A percentile compares a stretch with the other conserved stretches of the same genome.
Evolutionary conservation across 305 asterid species (phyloP).

Genomic region (Plantago coronopus): DNA sequence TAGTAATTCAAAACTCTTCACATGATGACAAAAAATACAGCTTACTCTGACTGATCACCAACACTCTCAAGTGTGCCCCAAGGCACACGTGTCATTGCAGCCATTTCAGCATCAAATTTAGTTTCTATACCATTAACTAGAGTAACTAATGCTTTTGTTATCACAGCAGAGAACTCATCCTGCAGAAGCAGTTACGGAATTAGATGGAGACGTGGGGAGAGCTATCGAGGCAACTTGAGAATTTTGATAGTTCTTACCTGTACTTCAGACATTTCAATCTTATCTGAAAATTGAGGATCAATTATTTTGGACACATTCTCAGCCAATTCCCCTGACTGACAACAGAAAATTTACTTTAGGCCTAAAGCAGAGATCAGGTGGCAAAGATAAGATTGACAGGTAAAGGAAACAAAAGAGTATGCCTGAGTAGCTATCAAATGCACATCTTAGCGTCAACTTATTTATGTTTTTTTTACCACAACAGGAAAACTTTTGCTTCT

Average conservation of each 20-base stretch:
- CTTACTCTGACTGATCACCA: constrained; percentile 99
- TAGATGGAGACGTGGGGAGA: constrained; percentile 13
- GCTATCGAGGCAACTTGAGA: constrained; percentile 2
- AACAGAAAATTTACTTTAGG: constrained; percentile 20
- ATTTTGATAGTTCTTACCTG: constrained; percentile 52
- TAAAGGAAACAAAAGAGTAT: neutral
- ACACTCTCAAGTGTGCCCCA: constrained; percentile 99
- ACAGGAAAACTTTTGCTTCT: neutral
- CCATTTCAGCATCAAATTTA: constrained; percentile 92
- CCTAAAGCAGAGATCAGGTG: constrained; percentile 3
- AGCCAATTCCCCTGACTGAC: constrained; percentile 93
- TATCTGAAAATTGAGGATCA: constrained; percentile 68
- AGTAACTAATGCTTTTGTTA: constrained; percentile 84
- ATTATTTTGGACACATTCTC: constrained; percentile 86
- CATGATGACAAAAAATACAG: neutral
- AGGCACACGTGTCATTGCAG: constrained; percentile 95
- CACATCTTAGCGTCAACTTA: neutral
- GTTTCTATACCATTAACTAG: constrained; percentile 94
- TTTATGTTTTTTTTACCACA: no score
- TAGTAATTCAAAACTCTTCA: constrained; percentile 6
- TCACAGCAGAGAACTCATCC: constrained; percentile 98
- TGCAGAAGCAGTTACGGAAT: constrained; percentile 33
- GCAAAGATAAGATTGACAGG: neutral
- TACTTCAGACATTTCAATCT: constrained; percentile 93
- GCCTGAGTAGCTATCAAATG: neutral